Conservation (phyloP, 2,329 filamentous ascomycete species). For the Phialophora chinensis region DNA sequence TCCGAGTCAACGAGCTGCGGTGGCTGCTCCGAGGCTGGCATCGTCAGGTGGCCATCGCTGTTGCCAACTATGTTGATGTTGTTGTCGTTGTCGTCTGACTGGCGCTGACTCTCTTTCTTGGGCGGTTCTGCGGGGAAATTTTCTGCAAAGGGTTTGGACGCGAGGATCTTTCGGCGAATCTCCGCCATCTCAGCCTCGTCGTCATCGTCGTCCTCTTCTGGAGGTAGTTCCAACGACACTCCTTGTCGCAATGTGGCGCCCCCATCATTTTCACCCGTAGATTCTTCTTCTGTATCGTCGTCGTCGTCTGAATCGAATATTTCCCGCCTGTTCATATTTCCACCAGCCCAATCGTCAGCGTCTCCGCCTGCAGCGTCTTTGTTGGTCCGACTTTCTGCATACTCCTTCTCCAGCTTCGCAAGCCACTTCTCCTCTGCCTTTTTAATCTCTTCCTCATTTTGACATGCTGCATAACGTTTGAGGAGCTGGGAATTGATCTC, state of each 20-base stretch:
- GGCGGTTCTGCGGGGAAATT: conserved; percentile 37
- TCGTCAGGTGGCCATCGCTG: conserved; percentile 64
- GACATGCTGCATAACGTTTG: conserved; percentile 82
- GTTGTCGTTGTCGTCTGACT: conserved; percentile 60
- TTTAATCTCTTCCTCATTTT: conserved; percentile 81
- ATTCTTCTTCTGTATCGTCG: conserved; percentile 51
- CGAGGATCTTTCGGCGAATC: conserved; percentile 84
- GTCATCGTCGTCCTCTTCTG: conserved; percentile 77
- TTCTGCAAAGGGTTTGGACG: conserved; percentile 85
- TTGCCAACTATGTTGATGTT: conserved; percentile 52
- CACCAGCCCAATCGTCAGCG: conserved; percentile 82
- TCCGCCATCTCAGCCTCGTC: conserved; percentile 94
- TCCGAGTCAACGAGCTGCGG: conserved; percentile 63
- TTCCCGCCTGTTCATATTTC: conserved; percentile 75
- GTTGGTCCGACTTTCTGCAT: conserved; percentile 75
- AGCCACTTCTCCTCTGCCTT: conserved; percentile 86
- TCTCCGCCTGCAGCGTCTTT: conserved; percentile 58
- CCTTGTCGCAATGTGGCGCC: conserved; percentile 57
- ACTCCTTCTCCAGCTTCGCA: conserved; percentile 86
- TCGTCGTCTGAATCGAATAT: conserved; percentile 39
- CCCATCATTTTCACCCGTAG: conserved; percentile 49
- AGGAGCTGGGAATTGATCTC: conserved; percentile 86
- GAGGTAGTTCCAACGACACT: conserved; percentile 68
- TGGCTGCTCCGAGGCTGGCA: conserved; percentile 19
- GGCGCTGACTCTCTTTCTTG: conserved; percentile 59